Evolutionary conservation across 2,329 filamentous ascomycete genomes (phyloP), one percentile per base, ranked within the genome.

Genomic region (Stachybotrys elegans): DNA sequence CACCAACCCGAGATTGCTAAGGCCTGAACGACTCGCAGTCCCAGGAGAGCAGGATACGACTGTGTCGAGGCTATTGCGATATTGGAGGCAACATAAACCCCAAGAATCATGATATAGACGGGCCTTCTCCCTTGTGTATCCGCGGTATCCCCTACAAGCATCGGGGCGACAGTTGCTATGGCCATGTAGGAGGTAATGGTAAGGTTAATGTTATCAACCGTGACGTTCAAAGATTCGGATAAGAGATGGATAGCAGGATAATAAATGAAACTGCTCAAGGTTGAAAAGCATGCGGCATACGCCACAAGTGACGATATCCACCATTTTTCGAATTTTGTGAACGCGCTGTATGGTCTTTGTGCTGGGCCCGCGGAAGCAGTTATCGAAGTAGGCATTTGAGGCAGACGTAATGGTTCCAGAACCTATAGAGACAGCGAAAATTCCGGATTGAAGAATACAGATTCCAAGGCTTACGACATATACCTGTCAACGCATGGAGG

Each of bases 181-280:
- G 35, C 27, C 22, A 50, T 29, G 17, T 51, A 51, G 5, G 42
- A 42, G 2, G 44, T 51, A 1, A 51, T 43, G 1, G 48, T 51
- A 13, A 51, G 21, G 20, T 48, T 41, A 39, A 51, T 45, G 3
- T 44, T 6, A 3, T 35, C 41, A 2, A 50, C 7, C 1, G 45
- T 48, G 6, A 44, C 40, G 8, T 21, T 19, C 9, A 50, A 40
- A 6, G 37, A 29, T 1, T 43, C n/a, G 3, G 45, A 29, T 2
- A 50, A 17, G 1, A 35, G 31, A 2, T 32, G 39, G 3, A 48
- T 25, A 12, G 45, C 45, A 11, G 48, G 48, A 21, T 38, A 32
- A 36, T 48, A 50, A 31, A 50, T 43, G 23, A 42, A 48, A 22
- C 45, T 48, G 27, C 42, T 48, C 4, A 47, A 25, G 2, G 48